Conservation (phyloP, 768 basidiomycete species). For the Xanthoconium purpureum region DNA sequence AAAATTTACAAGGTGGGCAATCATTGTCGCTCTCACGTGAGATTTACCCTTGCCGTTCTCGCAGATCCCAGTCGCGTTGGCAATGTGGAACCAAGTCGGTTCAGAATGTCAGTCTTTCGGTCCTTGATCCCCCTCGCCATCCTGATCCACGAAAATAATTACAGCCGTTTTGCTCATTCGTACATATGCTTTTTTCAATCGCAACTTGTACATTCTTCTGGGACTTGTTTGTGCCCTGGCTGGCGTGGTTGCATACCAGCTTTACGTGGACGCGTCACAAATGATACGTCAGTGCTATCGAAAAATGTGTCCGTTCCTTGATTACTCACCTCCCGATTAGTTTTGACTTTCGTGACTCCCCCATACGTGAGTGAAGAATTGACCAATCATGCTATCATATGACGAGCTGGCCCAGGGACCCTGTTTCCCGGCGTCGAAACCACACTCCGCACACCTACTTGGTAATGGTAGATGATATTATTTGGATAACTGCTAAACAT, state of each 20-base stretch:
- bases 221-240: slow-evolving; percentile 63
- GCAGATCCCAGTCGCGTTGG: slow-evolving; percentile 76
- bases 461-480: slow-evolving; percentile 41
- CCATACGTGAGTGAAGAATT: slow-evolving; percentile 46
- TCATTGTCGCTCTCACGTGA: neutral
- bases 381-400: neutral
- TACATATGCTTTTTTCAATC: slow-evolving; percentile 84
- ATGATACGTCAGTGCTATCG: slow-evolving; percentile 58
- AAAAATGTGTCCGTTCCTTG: neutral
- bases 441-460: slow-evolving; percentile 78
- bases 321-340: slow-evolving; percentile 33
- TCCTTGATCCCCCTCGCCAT: slow-evolving; percentile 1
- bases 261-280: slow-evolving; percentile 74
- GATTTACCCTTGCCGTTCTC: neutral
- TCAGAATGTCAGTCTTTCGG: slow-evolving; percentile 58
- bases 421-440: slow-evolving; percentile 79
- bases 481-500: slow-evolving; percentile 4
- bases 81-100: slow-evolving; percentile 86
- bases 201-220: slow-evolving; percentile 63
- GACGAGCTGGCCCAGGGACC: slow-evolving; percentile 51
- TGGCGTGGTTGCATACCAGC: slow-evolving; percentile 77
- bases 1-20: slow-evolving; percentile 61
- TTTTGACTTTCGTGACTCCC: slow-evolving; percentile 62
- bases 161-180: slow-evolving; percentile 76
- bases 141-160: slow-evolving; percentile 9